These are phyloP conservation scores for Rhipidocladum racemiflorum DNA, from an alignment of 176 grass and related monocot genomes.

Conservation along the genomic window DNA sequence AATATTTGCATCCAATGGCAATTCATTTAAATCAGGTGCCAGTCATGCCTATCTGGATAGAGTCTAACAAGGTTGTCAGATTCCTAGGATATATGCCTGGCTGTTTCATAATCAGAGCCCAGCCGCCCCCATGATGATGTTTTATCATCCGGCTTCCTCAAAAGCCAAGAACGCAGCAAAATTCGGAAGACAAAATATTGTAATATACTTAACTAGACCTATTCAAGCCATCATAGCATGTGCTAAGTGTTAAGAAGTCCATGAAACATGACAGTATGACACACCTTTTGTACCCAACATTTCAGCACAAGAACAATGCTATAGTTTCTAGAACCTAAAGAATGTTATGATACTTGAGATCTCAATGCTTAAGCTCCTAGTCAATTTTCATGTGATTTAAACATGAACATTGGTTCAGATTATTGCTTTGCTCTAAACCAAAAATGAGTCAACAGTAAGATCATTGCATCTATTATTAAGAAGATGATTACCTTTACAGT, in stretches of 20 bases:
- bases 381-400: background rate
- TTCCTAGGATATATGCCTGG: background rate
- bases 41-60: background rate
- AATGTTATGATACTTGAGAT: background rate
- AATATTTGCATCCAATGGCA: background rate
- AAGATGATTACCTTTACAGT: slow-evolving; percentile 77
- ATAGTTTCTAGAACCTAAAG: slow-evolving; percentile 12
- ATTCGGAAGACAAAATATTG: background rate
- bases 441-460: slow-evolving; percentile 7
- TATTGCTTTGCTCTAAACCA: slow-evolving; percentile 5
- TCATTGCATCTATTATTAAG: background rate
- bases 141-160: slow-evolving; percentile 9
- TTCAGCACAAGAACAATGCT: background rate
- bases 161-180: slow-evolving; percentile 7
- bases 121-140: background rate
- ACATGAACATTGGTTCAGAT: background rate
- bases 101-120: background rate
- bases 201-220: background rate
- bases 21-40: background rate
- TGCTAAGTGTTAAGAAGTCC: slow-evolving; percentile 7
- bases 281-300: background rate
- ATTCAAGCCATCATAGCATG: background rate
- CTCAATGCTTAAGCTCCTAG: background rate
- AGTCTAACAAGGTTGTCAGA: background rate
- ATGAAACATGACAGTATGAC: slow-evolving; percentile 17